Evolutionary conservation across 2,329 filamentous ascomycete species (phyloP).

Genomic region (Lasiodiplodia gonubiensis): DNA sequence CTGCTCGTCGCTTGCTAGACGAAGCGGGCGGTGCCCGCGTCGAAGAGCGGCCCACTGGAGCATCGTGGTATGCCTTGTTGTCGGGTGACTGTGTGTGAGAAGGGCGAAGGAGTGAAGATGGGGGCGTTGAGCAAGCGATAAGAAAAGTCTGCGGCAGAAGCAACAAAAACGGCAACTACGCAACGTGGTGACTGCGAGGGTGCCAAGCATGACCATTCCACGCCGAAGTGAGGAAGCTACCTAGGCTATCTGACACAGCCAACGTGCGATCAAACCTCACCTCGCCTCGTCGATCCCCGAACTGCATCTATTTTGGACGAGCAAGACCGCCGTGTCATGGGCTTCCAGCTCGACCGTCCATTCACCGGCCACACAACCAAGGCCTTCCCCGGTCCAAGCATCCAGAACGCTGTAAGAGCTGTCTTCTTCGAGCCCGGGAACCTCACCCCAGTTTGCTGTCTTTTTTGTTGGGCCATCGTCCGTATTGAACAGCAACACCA

Average conservation of each 20-base stretch:
- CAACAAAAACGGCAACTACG: too few relatives aligned
- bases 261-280: neutral
- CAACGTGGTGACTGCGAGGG: too few relatives aligned
- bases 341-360: constrained; percentile 29
- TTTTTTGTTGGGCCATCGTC: neutral
- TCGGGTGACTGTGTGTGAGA: too few relatives aligned
- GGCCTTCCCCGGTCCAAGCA: constrained; percentile 34
- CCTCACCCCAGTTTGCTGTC: neutral
- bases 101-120: too few relatives aligned
- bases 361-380: constrained; percentile 30
- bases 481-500: neutral
- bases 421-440: neutral
- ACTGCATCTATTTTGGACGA: constrained; percentile 23
- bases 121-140: too few relatives aligned
- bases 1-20: neutral
- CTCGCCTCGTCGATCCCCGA: neutral
- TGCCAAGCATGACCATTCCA: too few relatives aligned
- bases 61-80: too few relatives aligned
- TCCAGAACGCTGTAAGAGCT: constrained; percentile 33
- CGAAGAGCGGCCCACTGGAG: neutral
- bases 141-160: too few relatives aligned
- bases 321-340: constrained; percentile 33
- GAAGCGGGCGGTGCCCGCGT: neutral
- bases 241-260: too few relatives aligned
- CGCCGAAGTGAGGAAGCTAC: too few relatives aligned